Evolutionary conservation across 2,329 filamentous ascomycete genomes (phyloP).

Genomic region (Penicillium glabrum): DNA sequence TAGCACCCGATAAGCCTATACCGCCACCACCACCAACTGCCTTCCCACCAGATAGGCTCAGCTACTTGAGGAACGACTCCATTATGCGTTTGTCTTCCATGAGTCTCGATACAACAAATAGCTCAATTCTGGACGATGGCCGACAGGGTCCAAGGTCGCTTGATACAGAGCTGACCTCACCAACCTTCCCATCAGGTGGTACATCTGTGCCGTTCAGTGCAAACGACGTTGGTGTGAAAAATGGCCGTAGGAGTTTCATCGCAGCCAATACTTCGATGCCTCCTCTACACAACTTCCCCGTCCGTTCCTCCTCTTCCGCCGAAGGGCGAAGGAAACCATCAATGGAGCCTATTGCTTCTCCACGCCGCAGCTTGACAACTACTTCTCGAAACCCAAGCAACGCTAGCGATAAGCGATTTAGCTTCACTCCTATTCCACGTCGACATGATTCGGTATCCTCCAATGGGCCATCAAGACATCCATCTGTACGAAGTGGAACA

Average conservation of each 20-base stretch:
- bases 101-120: constrained; percentile 40
- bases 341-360: constrained; percentile 21
- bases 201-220: constrained; percentile 39
- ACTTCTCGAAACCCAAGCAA: constrained; percentile 28
- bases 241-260: constrained; percentile 31
- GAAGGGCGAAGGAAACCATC: constrained; percentile 24
- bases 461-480: constrained; percentile 18
- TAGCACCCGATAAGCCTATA: constrained; percentile 36
- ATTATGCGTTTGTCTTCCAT: constrained; percentile 35
- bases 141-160: constrained; percentile 25
- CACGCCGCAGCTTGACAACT: constrained; percentile 36
- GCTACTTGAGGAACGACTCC: constrained; percentile 36
- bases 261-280: constrained; percentile 24
- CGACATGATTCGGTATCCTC: constrained; percentile 25
- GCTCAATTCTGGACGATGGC: constrained; percentile 38
- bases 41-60: constrained; percentile 32
- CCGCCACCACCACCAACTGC: constrained; percentile 35
- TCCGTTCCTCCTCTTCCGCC: constrained; percentile 27
- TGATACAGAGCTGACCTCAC: constrained; percentile 31
- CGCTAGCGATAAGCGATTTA: constrained; percentile 21
- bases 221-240: constrained; percentile 35
- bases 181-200: constrained; percentile 33
- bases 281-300: constrained; percentile 25
- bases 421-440: constrained; percentile 8
- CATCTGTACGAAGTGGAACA: constrained; percentile 16